Conservation (phyloP, 352 stramenopile species). For the Globisporangium takayamanum region DNA sequence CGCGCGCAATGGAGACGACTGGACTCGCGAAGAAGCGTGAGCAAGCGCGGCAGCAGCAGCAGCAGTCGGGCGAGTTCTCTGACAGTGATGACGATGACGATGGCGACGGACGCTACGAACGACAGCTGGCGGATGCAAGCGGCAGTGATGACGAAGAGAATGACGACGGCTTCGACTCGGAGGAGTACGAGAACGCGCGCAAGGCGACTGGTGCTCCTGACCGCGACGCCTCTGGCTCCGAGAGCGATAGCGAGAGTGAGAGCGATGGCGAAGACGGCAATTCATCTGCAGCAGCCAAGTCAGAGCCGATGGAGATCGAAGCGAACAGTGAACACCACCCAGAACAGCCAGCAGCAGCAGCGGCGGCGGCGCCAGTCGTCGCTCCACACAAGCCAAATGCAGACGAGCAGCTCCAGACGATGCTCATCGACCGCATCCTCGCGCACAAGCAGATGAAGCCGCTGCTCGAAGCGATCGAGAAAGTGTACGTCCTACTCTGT, state of each 20-base stretch:
- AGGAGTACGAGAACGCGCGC: conserved; percentile 26
- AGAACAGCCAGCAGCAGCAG: background rate
- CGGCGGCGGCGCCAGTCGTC: background rate
- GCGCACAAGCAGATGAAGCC: conserved; percentile 66
- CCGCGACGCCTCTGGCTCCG: conserved; percentile 6
- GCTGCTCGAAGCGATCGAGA: conserved; percentile 51
- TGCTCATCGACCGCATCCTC: conserved; percentile 52
- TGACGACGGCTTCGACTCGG: conserved; percentile 37
- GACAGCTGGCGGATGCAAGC: conserved; percentile 9
- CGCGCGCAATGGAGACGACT: conserved; percentile 32
- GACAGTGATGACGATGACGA: conserved; percentile 15
- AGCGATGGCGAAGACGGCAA: conserved; percentile 3
- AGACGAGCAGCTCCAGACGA: conserved; percentile 19
- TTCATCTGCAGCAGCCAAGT: background rate
- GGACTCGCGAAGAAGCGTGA: conserved; percentile 26
- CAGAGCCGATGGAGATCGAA: background rate
- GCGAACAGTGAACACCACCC: too few relatives aligned
- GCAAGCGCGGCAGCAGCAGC: conserved; percentile 16
- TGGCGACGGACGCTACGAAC: background rate
- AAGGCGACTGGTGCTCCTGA: background rate
- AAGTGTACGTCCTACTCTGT: conserved; percentile 11
- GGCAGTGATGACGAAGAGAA: conserved; percentile 24
- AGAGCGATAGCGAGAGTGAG: conserved; percentile 4
- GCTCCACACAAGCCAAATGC: conserved; percentile 1
- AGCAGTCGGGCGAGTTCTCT: background rate